A percentile compares a stretch with the other conserved stretches of the same genome.
Evolutionary conservation across 768 basidiomycete genomes (phyloP).

Genomic region (Xerocomellus intermedius): DNA sequence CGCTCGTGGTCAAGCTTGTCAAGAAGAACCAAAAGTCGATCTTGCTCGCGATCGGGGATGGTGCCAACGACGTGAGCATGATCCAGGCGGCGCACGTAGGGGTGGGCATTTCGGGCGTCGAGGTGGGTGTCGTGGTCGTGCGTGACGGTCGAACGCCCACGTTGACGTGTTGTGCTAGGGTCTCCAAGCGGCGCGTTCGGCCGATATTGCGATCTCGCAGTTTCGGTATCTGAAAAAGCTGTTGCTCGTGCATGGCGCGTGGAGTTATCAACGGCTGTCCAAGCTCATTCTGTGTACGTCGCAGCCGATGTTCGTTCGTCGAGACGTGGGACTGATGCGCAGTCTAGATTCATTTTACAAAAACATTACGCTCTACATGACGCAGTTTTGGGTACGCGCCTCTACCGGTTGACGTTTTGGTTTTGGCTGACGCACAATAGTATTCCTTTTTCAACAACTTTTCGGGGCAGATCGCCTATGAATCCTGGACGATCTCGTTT

Average conservation of each 20-base stretch:
- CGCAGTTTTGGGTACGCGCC: slow-evolving; percentile 87
- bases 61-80: slow-evolving; percentile 99
- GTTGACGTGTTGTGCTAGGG: slow-evolving; percentile 42
- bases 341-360: slow-evolving; percentile 94
- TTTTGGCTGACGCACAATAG: slow-evolving; percentile 39
- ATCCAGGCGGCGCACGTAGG: slow-evolving; percentile 98
- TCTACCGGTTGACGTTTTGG: neutral
- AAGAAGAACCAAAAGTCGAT: slow-evolving; percentile 95
- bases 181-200: slow-evolving; percentile 95
- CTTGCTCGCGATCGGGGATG: slow-evolving; percentile 95
- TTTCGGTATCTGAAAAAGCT: slow-evolving; percentile 95
- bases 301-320: neutral
- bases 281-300: slow-evolving; percentile 92
- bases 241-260: slow-evolving; percentile 94
- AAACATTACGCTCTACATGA: slow-evolving; percentile 98
- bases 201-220: slow-evolving; percentile 97
- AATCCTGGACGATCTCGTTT: slow-evolving; percentile 97
- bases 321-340: slow-evolving; percentile 11
- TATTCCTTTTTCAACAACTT: slow-evolving; percentile 99
- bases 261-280: slow-evolving; percentile 95
- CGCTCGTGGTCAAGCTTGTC: slow-evolving; percentile 96
- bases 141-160: too few relatives aligned
- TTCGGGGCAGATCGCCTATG: slow-evolving; percentile 97
- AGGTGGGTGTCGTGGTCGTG: slow-evolving; percentile 47
- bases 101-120: slow-evolving; percentile 95